Base-by-base conservation (phyloP, 164 flowering plant genomes). In the Nymphaea colorata region DNA sequence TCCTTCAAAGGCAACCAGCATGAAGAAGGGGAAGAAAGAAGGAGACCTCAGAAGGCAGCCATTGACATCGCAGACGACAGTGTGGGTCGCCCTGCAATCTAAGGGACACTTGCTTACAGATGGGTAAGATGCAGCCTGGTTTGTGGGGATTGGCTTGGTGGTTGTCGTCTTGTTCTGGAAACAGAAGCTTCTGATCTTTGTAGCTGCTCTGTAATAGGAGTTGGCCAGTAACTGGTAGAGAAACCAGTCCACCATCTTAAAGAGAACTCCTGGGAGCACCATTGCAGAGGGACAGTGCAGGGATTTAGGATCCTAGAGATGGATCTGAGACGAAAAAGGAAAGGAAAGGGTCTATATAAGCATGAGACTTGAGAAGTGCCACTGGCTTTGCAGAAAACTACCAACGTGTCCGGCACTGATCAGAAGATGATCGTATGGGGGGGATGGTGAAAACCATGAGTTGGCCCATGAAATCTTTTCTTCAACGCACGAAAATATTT, bases 1-100 rank as follows among this genome's bases (percentile, higher is more conserved):
- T 64, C 86, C 96, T 75, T 92, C 98, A 68, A 92, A 88, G 25
- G 96, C 89, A 71, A 89, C 90, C 4, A 92, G 80, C 96, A 92
- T 89, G 85, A 89, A 92, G 69, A 74, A 92, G 70, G 98, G 96
- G 75, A 92, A 89, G 72, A 87, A 81, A 51, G 92, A 84, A 1
- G 75, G 45, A 18, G 88, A 69, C 53, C 82, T 80, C 10, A 88
- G 62, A 51, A 91, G 70, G 14, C 76, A 72, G 4, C 85, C 82
- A 69, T 84, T 53, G 16, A 91, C 66, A 76, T 91, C 96, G 73
- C 86, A 87, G 6, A 82, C 88, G 45, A 84, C 17, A 2, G 86
- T 84, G 6, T 81, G 65, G 6, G 74, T 75, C 5, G 18, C 72
- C 61, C 80, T 77, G 17, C 70, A 66, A 3, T 79, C 70, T 16